Percentiles rank a stretch among this genome's conserved stretches.
Evolutionary conservation across 2,329 filamentous ascomycete genomes (phyloP).

Genomic region (Thielaviopsis cerberus): DNA sequence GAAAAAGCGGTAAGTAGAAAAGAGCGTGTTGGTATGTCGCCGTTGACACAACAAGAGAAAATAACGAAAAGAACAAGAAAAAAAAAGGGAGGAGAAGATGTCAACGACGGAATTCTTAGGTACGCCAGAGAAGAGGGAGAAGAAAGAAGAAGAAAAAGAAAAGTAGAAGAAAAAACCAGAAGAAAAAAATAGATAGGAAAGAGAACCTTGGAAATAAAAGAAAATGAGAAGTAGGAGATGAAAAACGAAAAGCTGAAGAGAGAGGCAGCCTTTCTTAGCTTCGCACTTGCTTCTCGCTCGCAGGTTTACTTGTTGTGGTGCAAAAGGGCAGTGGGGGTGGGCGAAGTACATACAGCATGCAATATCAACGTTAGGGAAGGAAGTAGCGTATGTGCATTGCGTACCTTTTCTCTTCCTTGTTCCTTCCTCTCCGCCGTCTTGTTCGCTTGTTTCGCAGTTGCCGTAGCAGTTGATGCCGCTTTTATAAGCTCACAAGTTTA

Average conservation of each 20-base stretch:
- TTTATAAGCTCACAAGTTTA: not conserved
- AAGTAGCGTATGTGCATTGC: not conserved
- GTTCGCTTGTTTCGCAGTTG: not conserved
- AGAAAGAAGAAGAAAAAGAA: not conserved
- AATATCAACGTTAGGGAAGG: not conserved
- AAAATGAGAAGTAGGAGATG: not conserved
- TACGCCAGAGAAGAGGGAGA: constrained; percentile 2
- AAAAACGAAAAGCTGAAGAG: not conserved
- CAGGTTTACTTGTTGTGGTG: constrained; percentile 2
- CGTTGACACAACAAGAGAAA: constrained; percentile 2
- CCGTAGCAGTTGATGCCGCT: not conserved
- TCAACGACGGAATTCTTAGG: constrained; percentile 12
- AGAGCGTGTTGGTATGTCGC: constrained; percentile 8
- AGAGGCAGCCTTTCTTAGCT: constrained; percentile 10
- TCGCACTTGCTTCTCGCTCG: not conserved
- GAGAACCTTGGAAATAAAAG: not conserved
- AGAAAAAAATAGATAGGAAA: not conserved
- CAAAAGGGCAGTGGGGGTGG: not conserved
- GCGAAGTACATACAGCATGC: not conserved
- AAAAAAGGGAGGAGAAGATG: constrained; percentile 9
- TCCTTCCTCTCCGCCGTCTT: not conserved
- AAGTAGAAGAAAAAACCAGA: not conserved
- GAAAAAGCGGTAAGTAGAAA: constrained; percentile 2
- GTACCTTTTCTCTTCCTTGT: not conserved
- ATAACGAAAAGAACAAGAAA: constrained; percentile 1